Evolutionary conservation across 805 yeast genomes (phyloP), one percentile per base, ranked within the genome.

Genomic region (Lipomyces yamadae): DNA sequence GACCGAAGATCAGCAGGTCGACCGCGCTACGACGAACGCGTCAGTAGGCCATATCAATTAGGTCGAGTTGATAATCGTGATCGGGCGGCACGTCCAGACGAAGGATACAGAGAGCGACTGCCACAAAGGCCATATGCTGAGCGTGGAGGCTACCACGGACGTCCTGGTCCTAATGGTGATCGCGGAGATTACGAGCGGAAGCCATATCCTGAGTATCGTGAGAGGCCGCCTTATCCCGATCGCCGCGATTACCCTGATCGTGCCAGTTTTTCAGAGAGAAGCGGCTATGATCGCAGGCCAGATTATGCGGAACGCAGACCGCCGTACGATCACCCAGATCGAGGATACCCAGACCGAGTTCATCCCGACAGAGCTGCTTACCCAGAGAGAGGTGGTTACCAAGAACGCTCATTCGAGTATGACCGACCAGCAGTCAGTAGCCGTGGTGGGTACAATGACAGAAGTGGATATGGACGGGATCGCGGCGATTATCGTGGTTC

Each of bases 51-150:
- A 15, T 50, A 61, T 30, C 70, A 66, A 10, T 56, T 62, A n/a
- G 66, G 52, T n/a, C 53, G 70, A 34, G 34, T 33, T 29, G 66
- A 45, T 33, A 32, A 37, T 48, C 66, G 35, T 33, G 64, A 56
- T 24, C 58, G 56, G 7, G 56, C 35, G 3, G 6, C 37, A 5
- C 59, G 62, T n/a, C 52, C 45, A n/a, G 65, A 55, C 11, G 60
- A 61, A 24, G 48, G 45, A 24, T 61, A 61, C 18, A 62, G 65
- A 34, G 65, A 59, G 37, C 66, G 69, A n/a, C n/a, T 57, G 48
- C 45, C 48, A n/a, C 53, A 30, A 18, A 52, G 56, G 10, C 39
- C 57, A n/a, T 45, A 45, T 56, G 64, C 64, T 30, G 39, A 58
- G 32, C 53, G 57, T 33, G 57, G 65, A 52, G 65, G 57, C 48